Base-by-base conservation (phyloP, 371 early-diverging fungal species). In the Haplosporangium sp. region DNA sequence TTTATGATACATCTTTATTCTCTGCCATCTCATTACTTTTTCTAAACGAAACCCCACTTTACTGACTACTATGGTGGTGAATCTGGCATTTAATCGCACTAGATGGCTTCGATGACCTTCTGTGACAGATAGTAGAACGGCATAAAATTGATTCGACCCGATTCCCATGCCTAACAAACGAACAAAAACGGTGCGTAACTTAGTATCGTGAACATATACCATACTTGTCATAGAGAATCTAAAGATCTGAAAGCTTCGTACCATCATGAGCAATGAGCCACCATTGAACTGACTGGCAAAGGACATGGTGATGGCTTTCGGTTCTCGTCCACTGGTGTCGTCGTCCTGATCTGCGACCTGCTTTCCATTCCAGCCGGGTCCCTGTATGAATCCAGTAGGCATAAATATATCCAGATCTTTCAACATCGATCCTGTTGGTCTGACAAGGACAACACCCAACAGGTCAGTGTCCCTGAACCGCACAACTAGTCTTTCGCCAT, bases 161-260 rank as follows among this genome's bases (percentile, higher is more conserved):
- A 76, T 18, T 67, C 77, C 77, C 77, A 76, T 37, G 67, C 77
- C 77, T 76, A 71, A 18, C 1, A 38, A 53, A 21, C 18, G 20
- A 23, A 1, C 36, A 63, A 45, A 42, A 42, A n/a, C 41, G 29
- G 16, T 8, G 29, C 16, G 41, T 43, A 20, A 43, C 16, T 47
- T 23, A 21, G 21, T 29, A n/a, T 23, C 20, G 57, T 37, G 38
- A 7, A 21, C 8, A 23, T 21, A 14, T n/a, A 43, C 9, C 8
- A 43, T 42, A 3, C 45, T 13, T 14, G 56, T 29, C n/a, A 23
- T 12, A 59, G 54, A 36, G 47, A 54, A 46, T 37, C 21, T 47
- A 50, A 14, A 23, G 0, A 16, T 36, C 41, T 38, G 38, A 23
- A 5, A n/a, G 29, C 5, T 38, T 9, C 77, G 45, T 76, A 76